Evolutionary conservation across 2,329 filamentous ascomycete genomes (phyloP).

Genomic region (Claviceps arundinis): DNA sequence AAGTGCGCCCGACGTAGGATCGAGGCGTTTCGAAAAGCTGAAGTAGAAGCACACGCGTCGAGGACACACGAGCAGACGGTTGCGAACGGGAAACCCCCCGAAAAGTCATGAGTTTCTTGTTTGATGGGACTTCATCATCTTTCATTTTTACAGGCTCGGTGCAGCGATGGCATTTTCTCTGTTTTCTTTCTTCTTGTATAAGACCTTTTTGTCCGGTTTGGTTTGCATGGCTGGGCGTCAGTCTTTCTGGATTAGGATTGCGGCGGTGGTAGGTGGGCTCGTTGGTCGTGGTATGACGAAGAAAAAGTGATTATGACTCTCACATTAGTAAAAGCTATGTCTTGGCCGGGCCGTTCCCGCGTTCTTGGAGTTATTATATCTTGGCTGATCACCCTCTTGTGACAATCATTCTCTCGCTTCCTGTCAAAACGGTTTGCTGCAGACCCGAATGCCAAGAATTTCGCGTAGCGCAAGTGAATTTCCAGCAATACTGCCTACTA

Average conservation of each 20-base stretch:
- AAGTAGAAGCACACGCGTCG: neutral
- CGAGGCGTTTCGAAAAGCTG: constrained; percentile 1
- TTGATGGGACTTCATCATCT: too few species aligned
- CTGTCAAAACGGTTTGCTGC: too few species aligned
- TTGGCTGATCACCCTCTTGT: too few species aligned
- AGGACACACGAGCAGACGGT: neutral
- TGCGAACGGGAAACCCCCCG: constrained; percentile 10
- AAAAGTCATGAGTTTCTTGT: constrained; percentile 8
- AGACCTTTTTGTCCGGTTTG: neutral
- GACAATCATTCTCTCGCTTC: too few species aligned
- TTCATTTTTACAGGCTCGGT: neutral
- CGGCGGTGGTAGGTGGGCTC: neutral
- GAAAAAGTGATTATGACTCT: too few species aligned
- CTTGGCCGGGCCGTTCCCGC: too few species aligned
- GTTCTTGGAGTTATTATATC: neutral
- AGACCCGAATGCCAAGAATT: too few species aligned
- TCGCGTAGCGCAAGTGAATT: too few species aligned
- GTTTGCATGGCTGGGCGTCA: neutral
- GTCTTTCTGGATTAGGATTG: neutral
- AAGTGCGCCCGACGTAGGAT: constrained; percentile 8
- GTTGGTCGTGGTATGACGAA: neutral
- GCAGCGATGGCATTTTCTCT: neutral
- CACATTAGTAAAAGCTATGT: neutral
- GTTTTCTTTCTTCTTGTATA: constrained; percentile 1
- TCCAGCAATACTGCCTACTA: too few species aligned